Evolutionary conservation across 495 filamentous ascomycete species (phyloP).

Genomic region (Podospora appendiculata): DNA sequence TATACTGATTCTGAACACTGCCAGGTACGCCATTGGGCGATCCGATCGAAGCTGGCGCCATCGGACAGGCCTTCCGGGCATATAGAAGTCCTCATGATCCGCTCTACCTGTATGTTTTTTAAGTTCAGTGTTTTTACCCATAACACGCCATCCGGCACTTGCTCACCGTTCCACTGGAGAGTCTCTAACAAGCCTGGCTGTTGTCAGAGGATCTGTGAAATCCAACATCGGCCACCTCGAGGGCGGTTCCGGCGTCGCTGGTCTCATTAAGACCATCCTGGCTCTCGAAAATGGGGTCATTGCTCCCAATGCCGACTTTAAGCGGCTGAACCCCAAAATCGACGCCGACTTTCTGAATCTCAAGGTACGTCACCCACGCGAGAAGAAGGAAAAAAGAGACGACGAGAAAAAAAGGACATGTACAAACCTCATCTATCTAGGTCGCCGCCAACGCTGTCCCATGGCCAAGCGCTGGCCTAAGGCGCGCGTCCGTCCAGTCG

Average conservation of each 20-base stretch:
- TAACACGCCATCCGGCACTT: neutral
- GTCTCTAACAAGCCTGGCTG: neutral
- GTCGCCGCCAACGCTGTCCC: conserved; percentile 16
- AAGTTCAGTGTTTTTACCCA: no score
- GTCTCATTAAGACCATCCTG: conserved; percentile 44
- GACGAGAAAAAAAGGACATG: neutral
- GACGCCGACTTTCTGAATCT: conserved; percentile 15
- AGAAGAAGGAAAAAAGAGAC: neutral
- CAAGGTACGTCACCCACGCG: conserved; percentile 5
- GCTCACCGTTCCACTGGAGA: neutral
- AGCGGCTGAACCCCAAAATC: conserved; percentile 41
- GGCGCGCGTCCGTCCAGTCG: conserved; percentile 15
- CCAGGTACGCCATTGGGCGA: conserved; percentile 50
- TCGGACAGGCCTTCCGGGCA: conserved; percentile 27
- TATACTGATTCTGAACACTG: neutral
- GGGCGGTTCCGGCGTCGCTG: conserved; percentile 40
- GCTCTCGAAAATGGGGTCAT: conserved; percentile 45
- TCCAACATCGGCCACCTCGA: conserved; percentile 49
- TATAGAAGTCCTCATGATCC: conserved; percentile 20
- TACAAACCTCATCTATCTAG: conserved; percentile 1
- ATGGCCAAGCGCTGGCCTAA: conserved; percentile 28
- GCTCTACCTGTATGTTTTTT: conserved; percentile 31
- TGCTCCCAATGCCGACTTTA: conserved; percentile 33
- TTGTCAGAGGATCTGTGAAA: conserved; percentile 41
- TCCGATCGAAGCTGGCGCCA: conserved; percentile 44